Evolutionary conservation across 768 basidiomycete species (phyloP), one percentile per base, ranked within the genome.

Genomic region (Russula ochroleuca): DNA sequence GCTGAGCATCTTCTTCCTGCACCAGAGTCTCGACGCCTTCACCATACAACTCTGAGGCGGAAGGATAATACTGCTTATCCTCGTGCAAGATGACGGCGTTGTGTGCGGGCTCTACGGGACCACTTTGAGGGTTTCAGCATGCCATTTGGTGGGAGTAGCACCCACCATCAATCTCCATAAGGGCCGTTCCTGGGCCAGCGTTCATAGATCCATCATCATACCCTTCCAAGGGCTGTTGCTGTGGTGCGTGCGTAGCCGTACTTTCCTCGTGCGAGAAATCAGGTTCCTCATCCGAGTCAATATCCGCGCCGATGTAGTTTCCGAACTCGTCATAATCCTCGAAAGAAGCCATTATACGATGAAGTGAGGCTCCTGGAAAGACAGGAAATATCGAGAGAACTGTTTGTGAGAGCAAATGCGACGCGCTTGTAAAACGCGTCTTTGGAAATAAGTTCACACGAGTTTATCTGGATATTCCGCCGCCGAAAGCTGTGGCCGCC

Each of bases 1-100:
- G 94, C 73, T 99, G 97, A 3, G 92, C 86, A 72, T 99, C 97
- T 76, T 99, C 97, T 75, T 99, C 97, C 73, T 98, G 97, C 2
- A 99, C 97, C 68, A 98, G 76, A 1, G 97, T 90, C 76, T 98
- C 96, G 35, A 99, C 97, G 63, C 87, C 97, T 43, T 84, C 79
- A 2, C 97, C 97, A 74, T 99, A 99, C 1, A 95, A 85, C 19
- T 98, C 94, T 60, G 80, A 80, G 1, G 97, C 96, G 15, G 90
- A 89, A 15, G 94, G 92, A 73, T 99, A 99, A 75, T 99, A 98
- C 74, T 94, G 91, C 75, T 99, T 99, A 77, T 99, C 91, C 73
- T 98, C 97, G 70, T 98, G 96, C 50, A 98, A 79, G 49, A 98
- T 74, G 21, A 94, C 88, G 54, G 91, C 91, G 64, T 87, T 91